Percentiles rank a stretch among this genome's conserved stretches.
Conservation (phyloP, 495 filamentous ascomycete species). For the Penicillium psychrofluorescens region DNA sequence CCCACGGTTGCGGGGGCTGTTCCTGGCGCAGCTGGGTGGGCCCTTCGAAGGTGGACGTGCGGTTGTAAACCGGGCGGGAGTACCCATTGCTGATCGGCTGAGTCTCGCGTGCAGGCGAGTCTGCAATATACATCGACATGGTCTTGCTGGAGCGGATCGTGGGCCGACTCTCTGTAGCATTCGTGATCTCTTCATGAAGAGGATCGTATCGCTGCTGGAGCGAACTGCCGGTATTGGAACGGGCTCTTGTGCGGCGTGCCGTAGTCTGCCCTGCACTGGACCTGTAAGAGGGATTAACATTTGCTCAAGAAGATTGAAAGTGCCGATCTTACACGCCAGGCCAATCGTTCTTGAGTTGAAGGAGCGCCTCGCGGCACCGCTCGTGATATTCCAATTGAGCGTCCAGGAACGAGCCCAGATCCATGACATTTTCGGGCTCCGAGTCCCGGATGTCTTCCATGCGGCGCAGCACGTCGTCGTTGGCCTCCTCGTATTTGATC, state of each 20-base stretch:
- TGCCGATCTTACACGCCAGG: conserved; percentile 45
- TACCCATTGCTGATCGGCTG: conserved; percentile 17
- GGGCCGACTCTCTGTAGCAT: conserved; percentile 42
- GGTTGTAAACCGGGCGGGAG: conserved; percentile 35
- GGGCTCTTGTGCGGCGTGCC: conserved; percentile 42
- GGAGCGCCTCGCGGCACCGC: conserved; percentile 68
- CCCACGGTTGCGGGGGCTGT: conserved; percentile 36
- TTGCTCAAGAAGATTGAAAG: not conserved
- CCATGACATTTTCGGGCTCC: conserved; percentile 75
- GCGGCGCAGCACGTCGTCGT: conserved; percentile 82
- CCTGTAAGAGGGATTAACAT: conserved; percentile 14
- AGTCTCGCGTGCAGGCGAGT: conserved; percentile 28
- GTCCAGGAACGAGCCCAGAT: conserved; percentile 77
- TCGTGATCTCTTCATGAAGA: conserved; percentile 48
- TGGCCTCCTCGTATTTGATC: conserved; percentile 93
- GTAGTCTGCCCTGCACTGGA: conserved; percentile 20
- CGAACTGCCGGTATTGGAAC: conserved; percentile 56
- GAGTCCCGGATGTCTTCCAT: conserved; percentile 97
- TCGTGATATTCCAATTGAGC: conserved; percentile 90
- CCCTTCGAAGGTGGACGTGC: conserved; percentile 51
- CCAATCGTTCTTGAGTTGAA: conserved; percentile 63
- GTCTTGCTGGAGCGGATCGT: conserved; percentile 52
- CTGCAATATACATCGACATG: conserved; percentile 21
- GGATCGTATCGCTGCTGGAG: conserved; percentile 51
- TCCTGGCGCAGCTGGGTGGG: conserved; percentile 47